Evolutionary conservation across 129 eudicot species (phyloP), one percentile per base, ranked within the genome.

Genomic region (Mikania micrantha): DNA sequence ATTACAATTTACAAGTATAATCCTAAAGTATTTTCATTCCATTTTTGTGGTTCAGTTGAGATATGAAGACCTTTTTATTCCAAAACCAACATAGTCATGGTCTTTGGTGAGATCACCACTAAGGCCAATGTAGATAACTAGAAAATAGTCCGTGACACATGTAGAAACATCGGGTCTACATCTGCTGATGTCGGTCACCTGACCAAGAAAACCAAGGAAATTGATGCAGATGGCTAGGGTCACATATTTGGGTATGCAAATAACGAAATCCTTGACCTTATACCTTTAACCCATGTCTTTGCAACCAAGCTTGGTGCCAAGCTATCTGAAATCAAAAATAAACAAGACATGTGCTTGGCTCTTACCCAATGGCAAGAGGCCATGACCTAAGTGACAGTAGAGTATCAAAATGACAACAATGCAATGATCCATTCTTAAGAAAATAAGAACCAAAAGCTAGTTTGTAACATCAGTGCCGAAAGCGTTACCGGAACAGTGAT

Each of bases 181-280:
- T 85, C 90, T 7, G 84, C 84, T 28, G 90, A 85, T 27, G 90
- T 85, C 9, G 90, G 90, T 47, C 90, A 85, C 44, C 81, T 85
- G 69, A 85, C 87, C 19, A 85, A 85, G 67, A 85, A 76, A 42
- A 82, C 90, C 2, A 87, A 85, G 57, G 90, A 85, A 38, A 85
- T 85, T 21, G 87, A 87, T 69, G 90, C 90, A 21, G 90, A 86
- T 60, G 90, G 81, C 36, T 86, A 74, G 72, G 90, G 90, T 58
- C 86, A 83, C 81, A 84, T 84, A 85, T 84, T 84, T 22, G 90
- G 90, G 58, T 85, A 85, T 27, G 91, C 91, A 41, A 82, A 87
- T 4, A 87, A 85, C 7, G 91, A 85, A 21, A 82, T 87, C 11
- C 87, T 83, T 0, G 87, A 85, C 75, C 83, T 85, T 36, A 85